phyloP scores from a whole-genome alignment of 371 early-diverging fungal species.

The Parasitella parasitica region DNA sequence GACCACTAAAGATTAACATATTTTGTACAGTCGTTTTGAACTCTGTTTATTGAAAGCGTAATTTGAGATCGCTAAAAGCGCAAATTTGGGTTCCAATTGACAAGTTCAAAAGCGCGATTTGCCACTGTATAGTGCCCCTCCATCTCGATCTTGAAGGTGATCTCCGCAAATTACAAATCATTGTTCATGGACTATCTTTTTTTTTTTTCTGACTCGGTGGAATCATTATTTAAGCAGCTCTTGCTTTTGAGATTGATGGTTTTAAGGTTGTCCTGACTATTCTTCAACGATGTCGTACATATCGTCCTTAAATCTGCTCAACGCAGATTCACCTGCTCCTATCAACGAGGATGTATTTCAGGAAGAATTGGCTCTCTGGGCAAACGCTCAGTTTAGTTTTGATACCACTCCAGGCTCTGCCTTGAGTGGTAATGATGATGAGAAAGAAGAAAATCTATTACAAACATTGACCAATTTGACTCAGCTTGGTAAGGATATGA shows the following conservation, averaged over 20 bases:
- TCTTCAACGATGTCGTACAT: conserved; percentile 32
- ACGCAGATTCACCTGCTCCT: conserved; percentile 15
- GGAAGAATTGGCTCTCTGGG: conserved; percentile 42
- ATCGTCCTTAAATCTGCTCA: conserved; percentile 25
- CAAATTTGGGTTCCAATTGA: too few relatives aligned
- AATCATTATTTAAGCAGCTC: neutral
- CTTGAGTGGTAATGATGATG: conserved; percentile 30
- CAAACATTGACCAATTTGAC: conserved; percentile 10
- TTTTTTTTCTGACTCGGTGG: conserved; percentile 1
- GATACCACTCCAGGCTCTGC: conserved; percentile 51
- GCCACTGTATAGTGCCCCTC: too few relatives aligned
- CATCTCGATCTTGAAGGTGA: neutral
- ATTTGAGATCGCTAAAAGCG: too few relatives aligned
- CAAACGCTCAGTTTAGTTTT: conserved; percentile 56
- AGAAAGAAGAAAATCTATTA: conserved; percentile 1
- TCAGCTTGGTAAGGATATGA: conserved; percentile 7
- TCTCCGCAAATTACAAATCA: conserved; percentile 4
- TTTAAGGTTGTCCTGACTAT: conserved; percentile 6
- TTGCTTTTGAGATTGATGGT: conserved; percentile 2
- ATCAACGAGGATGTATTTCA: conserved; percentile 25
- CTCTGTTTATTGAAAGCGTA: too few relatives aligned
- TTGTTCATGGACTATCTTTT: neutral
- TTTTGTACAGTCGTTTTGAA: too few relatives aligned
- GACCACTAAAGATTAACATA: too few relatives aligned
- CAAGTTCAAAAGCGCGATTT: too few relatives aligned